Conservation (phyloP, 345 rosid genomes). For the Pseudoturritis turrita region DNA sequence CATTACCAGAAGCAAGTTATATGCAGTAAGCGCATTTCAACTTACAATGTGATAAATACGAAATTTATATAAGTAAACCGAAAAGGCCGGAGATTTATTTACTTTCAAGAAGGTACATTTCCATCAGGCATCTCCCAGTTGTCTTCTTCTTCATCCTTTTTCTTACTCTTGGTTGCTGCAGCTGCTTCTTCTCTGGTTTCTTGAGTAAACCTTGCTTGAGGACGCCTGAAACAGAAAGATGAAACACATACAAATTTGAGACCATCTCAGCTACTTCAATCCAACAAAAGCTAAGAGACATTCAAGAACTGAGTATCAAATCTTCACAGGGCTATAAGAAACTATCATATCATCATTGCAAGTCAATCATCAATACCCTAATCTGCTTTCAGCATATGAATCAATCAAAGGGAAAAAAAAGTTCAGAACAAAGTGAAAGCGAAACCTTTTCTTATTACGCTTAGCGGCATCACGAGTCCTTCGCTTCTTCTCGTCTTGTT, state of each 20-base stretch:
- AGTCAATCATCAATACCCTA: background rate
- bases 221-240: conserved; percentile 42
- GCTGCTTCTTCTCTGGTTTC: conserved; percentile 40
- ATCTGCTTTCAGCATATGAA: background rate
- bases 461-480: conserved; percentile 78
- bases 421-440: background rate
- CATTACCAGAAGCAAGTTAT: conserved; percentile 17
- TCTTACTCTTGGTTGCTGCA: conserved; percentile 41
- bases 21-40: conserved; percentile 10
- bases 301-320: background rate
- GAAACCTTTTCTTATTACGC: conserved; percentile 63
- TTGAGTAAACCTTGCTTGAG: conserved; percentile 31
- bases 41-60: background rate
- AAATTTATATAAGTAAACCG: background rate
- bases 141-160: conserved; percentile 57
- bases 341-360: background rate
- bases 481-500: conserved; percentile 72
- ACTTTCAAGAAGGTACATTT: conserved; percentile 42
- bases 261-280: background rate
- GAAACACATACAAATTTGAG: background rate
- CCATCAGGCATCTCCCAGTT: conserved; percentile 90
- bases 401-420: background rate
- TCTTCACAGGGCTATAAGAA: background rate
- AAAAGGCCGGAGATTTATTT: background rate
- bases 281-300: background rate